A percentile compares a stretch with the other conserved stretches of the same genome.
These are phyloP conservation scores for Diaporthe batatas DNA, from an alignment of 2,329 filamentous ascomycete species.

Conservation along the genomic window DNA sequence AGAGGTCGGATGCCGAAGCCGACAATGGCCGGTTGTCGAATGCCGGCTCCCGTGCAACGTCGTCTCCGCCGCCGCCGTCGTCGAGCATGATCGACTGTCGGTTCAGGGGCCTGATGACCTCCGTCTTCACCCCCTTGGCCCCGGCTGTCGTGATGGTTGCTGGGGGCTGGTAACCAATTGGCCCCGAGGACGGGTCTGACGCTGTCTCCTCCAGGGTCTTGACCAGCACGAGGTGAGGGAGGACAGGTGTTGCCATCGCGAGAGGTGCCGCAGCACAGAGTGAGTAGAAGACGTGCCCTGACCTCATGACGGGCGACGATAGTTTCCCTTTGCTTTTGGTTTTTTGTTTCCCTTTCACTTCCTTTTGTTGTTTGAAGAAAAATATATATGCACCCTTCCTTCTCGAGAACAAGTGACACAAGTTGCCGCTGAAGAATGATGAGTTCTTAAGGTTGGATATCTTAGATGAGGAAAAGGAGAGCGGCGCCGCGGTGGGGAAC, in stretches of 20 bases:
- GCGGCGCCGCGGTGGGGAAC: neutral
- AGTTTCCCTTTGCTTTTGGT: neutral
- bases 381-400: neutral
- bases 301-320: constrained; percentile 38
- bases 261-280: constrained; percentile 34
- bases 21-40: constrained; percentile 47
- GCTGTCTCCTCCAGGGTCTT: constrained; percentile 16
- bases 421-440: neutral
- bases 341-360: no score
- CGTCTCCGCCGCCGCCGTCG: neutral
- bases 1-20: constrained; percentile 41
- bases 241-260: constrained; percentile 24
- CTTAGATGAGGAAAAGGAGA: neutral
- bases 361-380: no score
- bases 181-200: constrained; percentile 6
- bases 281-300: constrained; percentile 33
- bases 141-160: constrained; percentile 19
- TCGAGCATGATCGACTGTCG: constrained; percentile 6
- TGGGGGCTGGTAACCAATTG: neutral
- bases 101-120: neutral
- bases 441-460: neutral
- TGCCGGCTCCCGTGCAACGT: constrained; percentile 33
- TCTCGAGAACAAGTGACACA: neutral
- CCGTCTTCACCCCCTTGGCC: neutral
- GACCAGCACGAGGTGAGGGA: constrained; percentile 19